A percentile compares a stretch with the other conserved stretches of the same genome.
Evolutionary conservation across 495 filamentous ascomycete species (phyloP).

Genomic region (Cairneyella variabilis): DNA sequence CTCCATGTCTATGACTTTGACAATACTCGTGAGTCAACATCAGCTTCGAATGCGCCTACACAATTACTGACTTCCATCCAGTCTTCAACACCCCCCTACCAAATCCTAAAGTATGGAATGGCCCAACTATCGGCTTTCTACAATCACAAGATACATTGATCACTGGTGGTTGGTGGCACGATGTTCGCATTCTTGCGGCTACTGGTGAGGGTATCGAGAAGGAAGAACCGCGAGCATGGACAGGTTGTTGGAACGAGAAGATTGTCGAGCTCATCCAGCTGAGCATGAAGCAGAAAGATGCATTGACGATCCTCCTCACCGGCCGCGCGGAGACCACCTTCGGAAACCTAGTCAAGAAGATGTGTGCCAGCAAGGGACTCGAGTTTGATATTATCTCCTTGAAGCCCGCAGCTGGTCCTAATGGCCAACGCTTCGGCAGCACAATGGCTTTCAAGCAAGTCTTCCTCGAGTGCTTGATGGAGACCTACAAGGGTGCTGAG

Average conservation of each 20-base stretch:
- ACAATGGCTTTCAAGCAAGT: slow-evolving; percentile 88
- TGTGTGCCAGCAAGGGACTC: slow-evolving; percentile 71
- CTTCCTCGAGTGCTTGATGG: slow-evolving; percentile 72
- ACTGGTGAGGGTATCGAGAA: slow-evolving; percentile 80
- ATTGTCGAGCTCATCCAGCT: slow-evolving; percentile 80
- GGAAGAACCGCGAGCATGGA: slow-evolving; percentile 82
- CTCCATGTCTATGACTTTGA: slow-evolving; percentile 99
- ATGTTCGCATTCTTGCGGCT: slow-evolving; percentile 75
- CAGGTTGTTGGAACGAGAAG: slow-evolving; percentile 96
- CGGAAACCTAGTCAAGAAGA: slow-evolving; percentile 74
- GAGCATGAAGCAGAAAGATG: slow-evolving; percentile 83
- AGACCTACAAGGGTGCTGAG: slow-evolving; percentile 77
- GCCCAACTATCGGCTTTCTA: slow-evolving; percentile 68
- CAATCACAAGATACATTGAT: slow-evolving; percentile 70
- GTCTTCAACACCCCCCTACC: slow-evolving; percentile 90
- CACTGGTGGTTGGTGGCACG: slow-evolving; percentile 97
- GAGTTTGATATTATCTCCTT: slow-evolving; percentile 87
- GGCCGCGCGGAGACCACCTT: slow-evolving; percentile 80
- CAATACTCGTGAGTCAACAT: slow-evolving; percentile 72
- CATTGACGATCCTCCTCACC: slow-evolving; percentile 81
- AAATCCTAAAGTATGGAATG: slow-evolving; percentile 84
- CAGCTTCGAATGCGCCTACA: background rate
- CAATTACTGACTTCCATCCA: slow-evolving; percentile 29
- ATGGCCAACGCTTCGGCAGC: slow-evolving; percentile 64
- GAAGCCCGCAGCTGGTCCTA: slow-evolving; percentile 80